Conservation (phyloP, 2,329 filamentous ascomycete species). For the Pseudofabraea citricarpa region DNA sequence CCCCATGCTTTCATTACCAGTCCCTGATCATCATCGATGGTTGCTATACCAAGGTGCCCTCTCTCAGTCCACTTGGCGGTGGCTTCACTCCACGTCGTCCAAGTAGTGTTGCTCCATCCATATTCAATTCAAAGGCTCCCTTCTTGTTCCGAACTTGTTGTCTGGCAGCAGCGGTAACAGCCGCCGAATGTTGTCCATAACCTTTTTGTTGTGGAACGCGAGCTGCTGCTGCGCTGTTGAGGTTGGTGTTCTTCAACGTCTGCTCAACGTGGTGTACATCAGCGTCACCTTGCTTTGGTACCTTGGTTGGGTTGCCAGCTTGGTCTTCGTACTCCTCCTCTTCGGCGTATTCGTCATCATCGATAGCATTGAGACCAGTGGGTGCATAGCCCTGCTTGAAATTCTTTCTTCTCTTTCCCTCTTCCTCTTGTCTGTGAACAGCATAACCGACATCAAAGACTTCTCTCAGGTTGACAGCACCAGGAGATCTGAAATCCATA, state of each 20-base stretch:
- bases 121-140: constrained; percentile 84
- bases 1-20: not conserved
- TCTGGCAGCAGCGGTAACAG: constrained; percentile 78
- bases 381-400: constrained; percentile 69
- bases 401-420: constrained; percentile 86
- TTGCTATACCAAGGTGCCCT: constrained; percentile 18
- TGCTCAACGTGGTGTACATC: constrained; percentile 73
- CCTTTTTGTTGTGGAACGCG: constrained; percentile 50
- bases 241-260: constrained; percentile 78
- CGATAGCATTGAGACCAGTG: constrained; percentile 58
- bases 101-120: constrained; percentile 86
- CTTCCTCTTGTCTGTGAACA: constrained; percentile 93
- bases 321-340: constrained; percentile 53
- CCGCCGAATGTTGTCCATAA: constrained; percentile 84
- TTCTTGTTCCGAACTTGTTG: constrained; percentile 70
- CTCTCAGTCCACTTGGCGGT: constrained; percentile 22
- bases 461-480: constrained; percentile 90
- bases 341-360: constrained; percentile 63
- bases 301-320: constrained; percentile 52
- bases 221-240: constrained; percentile 61
- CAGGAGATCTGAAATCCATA: constrained; percentile 91
- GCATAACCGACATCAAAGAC: constrained; percentile 99
- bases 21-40: not conserved
- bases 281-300: constrained; percentile 59
- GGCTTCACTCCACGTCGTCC: constrained; percentile 60